Percentiles rank a stretch among this genome's conserved stretches.
phyloP scores from a whole-genome alignment of 306 rosid genomes.

The Cercis canadensis region DNA sequence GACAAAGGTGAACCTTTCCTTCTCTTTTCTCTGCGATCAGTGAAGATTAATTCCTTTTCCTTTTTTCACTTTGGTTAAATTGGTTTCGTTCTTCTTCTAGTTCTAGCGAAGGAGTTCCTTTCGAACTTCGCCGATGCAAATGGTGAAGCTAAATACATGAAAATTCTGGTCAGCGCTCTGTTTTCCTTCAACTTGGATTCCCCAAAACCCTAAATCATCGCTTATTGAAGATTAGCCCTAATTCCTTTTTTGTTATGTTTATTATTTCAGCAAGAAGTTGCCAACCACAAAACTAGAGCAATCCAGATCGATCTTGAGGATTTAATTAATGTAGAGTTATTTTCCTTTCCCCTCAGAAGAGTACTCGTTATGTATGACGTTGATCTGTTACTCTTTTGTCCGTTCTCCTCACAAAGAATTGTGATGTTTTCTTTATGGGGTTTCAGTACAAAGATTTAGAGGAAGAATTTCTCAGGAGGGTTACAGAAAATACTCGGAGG shows the following conservation, averaged over 20 bases:
- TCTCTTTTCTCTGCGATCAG: background rate
- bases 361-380: background rate
- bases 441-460: conserved; percentile 79
- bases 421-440: background rate
- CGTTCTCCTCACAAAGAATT: background rate
- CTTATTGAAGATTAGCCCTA: conserved; percentile 8
- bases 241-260: background rate
- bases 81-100: conserved; percentile 42
- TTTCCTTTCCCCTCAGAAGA: background rate
- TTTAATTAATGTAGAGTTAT: conserved; percentile 58
- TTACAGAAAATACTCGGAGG: conserved; percentile 84
- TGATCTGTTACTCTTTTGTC: background rate
- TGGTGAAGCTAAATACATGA: conserved; percentile 79
- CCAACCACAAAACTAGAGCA: conserved; percentile 78
- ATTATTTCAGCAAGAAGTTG: conserved; percentile 81
- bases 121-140: conserved; percentile 71
- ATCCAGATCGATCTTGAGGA: conserved; percentile 86
- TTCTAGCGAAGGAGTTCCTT: conserved; percentile 76
- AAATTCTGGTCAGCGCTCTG: conserved; percentile 61
- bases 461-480: conserved; percentile 81
- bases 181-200: background rate
- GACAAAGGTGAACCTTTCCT: conserved; percentile 66
- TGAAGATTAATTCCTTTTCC: background rate
- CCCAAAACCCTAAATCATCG: background rate
- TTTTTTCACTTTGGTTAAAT: background rate